Conservation (phyloP, 2,329 filamentous ascomycete genomes). For the Chaetomiaceae sp. region DNA sequence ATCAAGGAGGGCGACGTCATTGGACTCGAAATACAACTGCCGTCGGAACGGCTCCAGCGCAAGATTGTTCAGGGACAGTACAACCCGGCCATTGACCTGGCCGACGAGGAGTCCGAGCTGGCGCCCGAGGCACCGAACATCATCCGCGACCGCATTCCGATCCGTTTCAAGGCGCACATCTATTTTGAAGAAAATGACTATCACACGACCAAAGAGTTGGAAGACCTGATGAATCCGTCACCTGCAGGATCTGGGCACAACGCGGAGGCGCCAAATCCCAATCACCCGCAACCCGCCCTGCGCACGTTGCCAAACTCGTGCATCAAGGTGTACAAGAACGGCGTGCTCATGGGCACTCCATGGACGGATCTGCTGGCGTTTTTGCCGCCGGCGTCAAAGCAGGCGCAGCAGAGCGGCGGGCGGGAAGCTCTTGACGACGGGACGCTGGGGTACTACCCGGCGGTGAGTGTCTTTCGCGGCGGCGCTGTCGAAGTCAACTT, state of each 20-base stretch:
- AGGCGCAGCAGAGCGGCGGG: constrained; percentile 64
- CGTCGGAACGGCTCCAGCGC: constrained; percentile 75
- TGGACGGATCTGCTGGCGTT: constrained; percentile 88
- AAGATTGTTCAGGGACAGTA: constrained; percentile 84
- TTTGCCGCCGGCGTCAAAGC: constrained; percentile 79
- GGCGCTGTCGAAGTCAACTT: constrained; percentile 92
- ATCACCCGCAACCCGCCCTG: constrained; percentile 66
- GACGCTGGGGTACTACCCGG: constrained; percentile 91
- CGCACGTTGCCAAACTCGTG: constrained; percentile 80
- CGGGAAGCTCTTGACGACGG: constrained; percentile 89
- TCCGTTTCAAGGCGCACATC: constrained; percentile 86
- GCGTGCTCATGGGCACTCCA: constrained; percentile 73
- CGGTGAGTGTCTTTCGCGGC: constrained; percentile 84
- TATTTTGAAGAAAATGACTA: constrained; percentile 94
- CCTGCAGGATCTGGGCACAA: constrained; percentile 39
- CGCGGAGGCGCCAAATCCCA: constrained; percentile 59
- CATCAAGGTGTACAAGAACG: constrained; percentile 92
- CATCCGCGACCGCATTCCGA: constrained; percentile 89
- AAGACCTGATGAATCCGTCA: constrained; percentile 71
- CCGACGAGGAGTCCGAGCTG: constrained; percentile 49
- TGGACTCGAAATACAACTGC: constrained; percentile 85
- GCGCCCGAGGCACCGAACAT: constrained; percentile 66
- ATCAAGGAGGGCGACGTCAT: constrained; percentile 89
- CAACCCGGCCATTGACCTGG: constrained; percentile 73
- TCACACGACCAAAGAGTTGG: constrained; percentile 78